Percentiles rank a stretch among this genome's conserved stretches.
phyloP scores from a whole-genome alignment of 2,329 filamentous ascomycete species.

The Herpotrichia juniperi region DNA sequence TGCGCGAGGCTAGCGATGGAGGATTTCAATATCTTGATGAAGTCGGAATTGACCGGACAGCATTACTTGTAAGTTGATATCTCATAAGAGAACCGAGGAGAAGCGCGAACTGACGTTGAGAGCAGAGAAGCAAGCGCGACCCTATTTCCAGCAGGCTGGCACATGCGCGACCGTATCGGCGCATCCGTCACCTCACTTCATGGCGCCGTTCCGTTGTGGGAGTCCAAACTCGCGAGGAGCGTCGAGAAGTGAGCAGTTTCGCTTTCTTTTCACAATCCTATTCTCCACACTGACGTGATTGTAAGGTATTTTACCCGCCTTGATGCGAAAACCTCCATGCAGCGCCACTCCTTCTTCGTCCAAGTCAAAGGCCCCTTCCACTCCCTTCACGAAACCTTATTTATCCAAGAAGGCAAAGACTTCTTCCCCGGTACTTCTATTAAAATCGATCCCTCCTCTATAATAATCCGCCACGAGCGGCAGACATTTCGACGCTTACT shows the following conservation, averaged over 20 bases:
- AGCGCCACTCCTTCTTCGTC: conserved; percentile 57
- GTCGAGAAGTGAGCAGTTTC: conserved; percentile 48
- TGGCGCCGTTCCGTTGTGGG: conserved; percentile 56
- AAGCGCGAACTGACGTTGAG: not conserved
- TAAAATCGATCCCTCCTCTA: conserved; percentile 41
- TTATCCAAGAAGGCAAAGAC: conserved; percentile 50
- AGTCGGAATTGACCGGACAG: conserved; percentile 51
- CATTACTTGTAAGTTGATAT: conserved; percentile 52
- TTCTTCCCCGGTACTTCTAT: conserved; percentile 32
- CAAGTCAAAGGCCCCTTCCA: conserved; percentile 51
- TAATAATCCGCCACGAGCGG: conserved; percentile 56
- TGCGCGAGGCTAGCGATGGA: conserved; percentile 58
- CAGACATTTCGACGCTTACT: conserved; percentile 58
- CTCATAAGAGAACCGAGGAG: not conserved
- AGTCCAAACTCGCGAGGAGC: conserved; percentile 51
- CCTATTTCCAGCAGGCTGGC: conserved; percentile 61
- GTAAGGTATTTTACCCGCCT: conserved; percentile 55
- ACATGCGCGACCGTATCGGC: conserved; percentile 55
- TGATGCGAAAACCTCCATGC: conserved; percentile 51
- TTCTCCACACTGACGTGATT: conserved; percentile 14
- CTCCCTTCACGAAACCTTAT: conserved; percentile 50
- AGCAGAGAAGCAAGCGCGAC: conserved; percentile 57
- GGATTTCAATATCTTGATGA: conserved; percentile 58
- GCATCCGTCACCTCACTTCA: conserved; percentile 56
- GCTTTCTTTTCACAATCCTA: conserved; percentile 4